phyloP scores from a whole-genome alignment of 164 flowering plant species.

The Annona squamosa region DNA sequence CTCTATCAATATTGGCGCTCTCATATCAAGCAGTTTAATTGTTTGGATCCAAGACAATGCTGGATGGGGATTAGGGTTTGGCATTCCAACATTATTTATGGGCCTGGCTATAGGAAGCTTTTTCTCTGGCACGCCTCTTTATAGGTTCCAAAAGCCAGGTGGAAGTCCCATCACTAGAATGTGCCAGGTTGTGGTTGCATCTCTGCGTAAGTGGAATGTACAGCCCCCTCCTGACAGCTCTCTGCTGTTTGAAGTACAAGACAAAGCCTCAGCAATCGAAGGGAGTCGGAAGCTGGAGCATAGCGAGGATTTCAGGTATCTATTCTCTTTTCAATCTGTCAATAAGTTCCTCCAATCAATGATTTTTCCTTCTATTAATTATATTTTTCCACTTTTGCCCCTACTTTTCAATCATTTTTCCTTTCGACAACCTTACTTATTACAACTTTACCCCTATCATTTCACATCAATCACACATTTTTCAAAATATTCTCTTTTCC shows the following conservation, averaged over 20 bases:
- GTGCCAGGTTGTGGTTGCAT: constrained; percentile 80
- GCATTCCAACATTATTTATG: constrained; percentile 82
- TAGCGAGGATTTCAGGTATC: constrained; percentile 61
- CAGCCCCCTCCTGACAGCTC: constrained; percentile 53
- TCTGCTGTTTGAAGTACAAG: constrained; percentile 61
- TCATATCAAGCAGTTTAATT: constrained; percentile 63
- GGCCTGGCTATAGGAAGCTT: constrained; percentile 67
- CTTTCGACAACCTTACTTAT: too few species aligned
- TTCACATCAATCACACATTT: too few species aligned
- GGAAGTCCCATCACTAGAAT: constrained; percentile 85
- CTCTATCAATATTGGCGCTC: constrained; percentile 78
- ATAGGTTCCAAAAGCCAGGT: constrained; percentile 85
- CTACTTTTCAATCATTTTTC: too few species aligned
- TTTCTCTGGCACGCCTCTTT: constrained; percentile 65
- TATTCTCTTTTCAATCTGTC: not conserved
- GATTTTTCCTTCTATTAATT: too few species aligned
- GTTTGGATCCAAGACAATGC: constrained; percentile 83
- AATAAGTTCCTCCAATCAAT: too few species aligned
- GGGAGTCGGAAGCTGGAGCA: constrained; percentile 82
- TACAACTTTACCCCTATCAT: too few species aligned
- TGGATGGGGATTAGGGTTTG: constrained; percentile 93
- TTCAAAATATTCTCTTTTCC: too few species aligned
- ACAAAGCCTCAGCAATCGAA: constrained; percentile 58
- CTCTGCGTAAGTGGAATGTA: constrained; percentile 52
- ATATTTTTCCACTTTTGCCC: too few species aligned